These are phyloP conservation scores for Candida sp. DNA, from an alignment of 1,139 yeast genomes.

Conservation along the genomic window DNA sequence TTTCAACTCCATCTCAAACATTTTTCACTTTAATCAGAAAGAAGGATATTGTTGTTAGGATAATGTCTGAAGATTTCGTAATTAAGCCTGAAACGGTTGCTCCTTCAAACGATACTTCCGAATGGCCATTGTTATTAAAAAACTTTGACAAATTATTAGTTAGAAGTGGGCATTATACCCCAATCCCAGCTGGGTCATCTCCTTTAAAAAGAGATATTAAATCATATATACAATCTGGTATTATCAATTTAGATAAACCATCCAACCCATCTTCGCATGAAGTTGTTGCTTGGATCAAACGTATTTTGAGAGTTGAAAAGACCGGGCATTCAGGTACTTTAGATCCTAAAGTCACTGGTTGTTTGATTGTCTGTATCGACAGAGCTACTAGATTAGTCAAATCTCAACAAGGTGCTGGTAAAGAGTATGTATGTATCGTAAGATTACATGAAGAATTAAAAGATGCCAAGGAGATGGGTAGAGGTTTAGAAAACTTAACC, in stretches of 20 bases:
- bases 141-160: conserved; percentile 92
- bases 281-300: conserved; percentile 98
- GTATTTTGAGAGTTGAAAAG: conserved; percentile 92
- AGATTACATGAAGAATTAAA: conserved; percentile 91
- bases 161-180: conserved; percentile 95
- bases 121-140: conserved; percentile 94
- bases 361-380: conserved; percentile 96
- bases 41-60: background rate
- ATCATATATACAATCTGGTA: conserved; percentile 90
- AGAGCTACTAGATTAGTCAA: conserved; percentile 97
- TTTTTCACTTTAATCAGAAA: conserved; percentile 2
- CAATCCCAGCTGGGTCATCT: conserved; percentile 92
- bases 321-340: conserved; percentile 99
- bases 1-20: background rate
- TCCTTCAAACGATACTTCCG: conserved; percentile 82
- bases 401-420: conserved; percentile 99
- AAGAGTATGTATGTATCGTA: conserved; percentile 97
- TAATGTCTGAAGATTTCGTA: conserved; percentile 62
- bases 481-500: conserved; percentile 88
- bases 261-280: conserved; percentile 98
- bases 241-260: conserved; percentile 95
- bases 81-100: conserved; percentile 88
- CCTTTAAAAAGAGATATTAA: conserved; percentile 94
- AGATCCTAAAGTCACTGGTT: conserved; percentile 98
- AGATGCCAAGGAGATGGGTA: conserved; percentile 86